Base-by-base conservation (phyloP, 495 filamentous ascomycete species). In the Xylaria sp. region DNA sequence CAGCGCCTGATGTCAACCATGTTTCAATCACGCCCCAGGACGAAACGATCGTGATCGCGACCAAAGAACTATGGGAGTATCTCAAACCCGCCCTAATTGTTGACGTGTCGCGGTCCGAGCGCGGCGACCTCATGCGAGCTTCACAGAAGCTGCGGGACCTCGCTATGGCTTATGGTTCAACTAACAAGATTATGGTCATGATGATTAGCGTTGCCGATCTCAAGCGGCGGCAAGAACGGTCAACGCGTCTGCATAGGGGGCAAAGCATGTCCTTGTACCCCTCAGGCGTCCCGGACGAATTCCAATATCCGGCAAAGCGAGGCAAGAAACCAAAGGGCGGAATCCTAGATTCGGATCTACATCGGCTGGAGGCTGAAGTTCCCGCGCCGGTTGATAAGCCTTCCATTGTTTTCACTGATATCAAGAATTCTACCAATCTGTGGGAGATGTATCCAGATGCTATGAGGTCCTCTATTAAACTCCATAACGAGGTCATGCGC, bases 101-200 rank as follows among this genome's bases (percentile, higher is more conserved):
- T n/a, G 96, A 99, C 78, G 89, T 98, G 35, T 93, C 93, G 17
- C 87, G 95, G 63, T 90, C 89, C 17, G 95, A 95, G 75, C 89
- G 94, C 21, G 78, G 80, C 40, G 95, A 99, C 78, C 85, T 97
- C 15, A 98, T 99, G 96, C 88, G 93, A 67, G 97, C 95, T n/a
- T 91, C 97, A 29, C 94, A 98, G 76, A 97, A 96, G 77, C 88
- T 98, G 11, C 90, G 96, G 40, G 96, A 99, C 83, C 83, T 99
- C 46, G 97, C 96, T 31, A 97, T 99, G 71, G 93, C 95, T 4
- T 98, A 97, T 77, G 97, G 96, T 24, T 91, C 95, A 40, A 93
- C 87, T 8, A 91, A 90, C 73, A 99, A 98, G 83, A 91, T 99
- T 73, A 98, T 98, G 96, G 93, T 99, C 1, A 97, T 97, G 94